phyloP scores from a whole-genome alignment of 495 filamentous ascomycete genomes.

The Lasiosphaeria ovina region DNA sequence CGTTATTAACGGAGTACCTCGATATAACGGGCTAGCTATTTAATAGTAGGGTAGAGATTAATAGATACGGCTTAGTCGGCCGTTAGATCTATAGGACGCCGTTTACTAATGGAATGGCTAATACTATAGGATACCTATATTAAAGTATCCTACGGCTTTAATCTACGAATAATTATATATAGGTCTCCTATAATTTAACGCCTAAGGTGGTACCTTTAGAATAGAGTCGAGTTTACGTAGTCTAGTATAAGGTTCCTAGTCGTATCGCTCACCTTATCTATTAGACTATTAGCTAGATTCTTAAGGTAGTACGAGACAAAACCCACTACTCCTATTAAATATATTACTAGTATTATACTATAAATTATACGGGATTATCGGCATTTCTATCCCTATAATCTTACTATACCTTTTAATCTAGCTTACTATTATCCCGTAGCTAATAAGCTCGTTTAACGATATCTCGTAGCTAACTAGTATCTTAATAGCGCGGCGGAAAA shows the following conservation, averaged over 20 bases:
- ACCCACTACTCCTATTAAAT: slow-evolving; percentile 13
- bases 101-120: too few relatives aligned
- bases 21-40: slow-evolving; percentile 8
- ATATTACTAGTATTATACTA: slow-evolving; percentile 13
- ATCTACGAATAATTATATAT: slow-evolving; percentile 8
- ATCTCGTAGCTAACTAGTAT: slow-evolving; percentile 12
- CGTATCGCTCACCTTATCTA: slow-evolving; percentile 10
- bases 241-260: slow-evolving; percentile 15
- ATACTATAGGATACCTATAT: background rate
- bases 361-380: slow-evolving; percentile 14
- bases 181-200: slow-evolving; percentile 9
- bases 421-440: slow-evolving; percentile 6
- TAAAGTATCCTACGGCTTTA: slow-evolving; percentile 10
- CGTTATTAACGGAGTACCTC: slow-evolving; percentile 8
- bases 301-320: background rate
- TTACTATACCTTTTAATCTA: slow-evolving; percentile 10
- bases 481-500: slow-evolving; percentile 13
- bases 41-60: too few relatives aligned
- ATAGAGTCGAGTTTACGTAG: slow-evolving; percentile 13
- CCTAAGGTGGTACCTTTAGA: slow-evolving; percentile 14
- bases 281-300: slow-evolving; percentile 9
- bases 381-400: slow-evolving; percentile 10
- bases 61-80: too few relatives aligned
- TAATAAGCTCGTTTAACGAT: slow-evolving; percentile 10
- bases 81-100: too few relatives aligned